A percentile compares a stretch with the other conserved stretches of the same genome.
Conservation (phyloP, 331 rosid species). For the Rosa hybrid region DNA sequence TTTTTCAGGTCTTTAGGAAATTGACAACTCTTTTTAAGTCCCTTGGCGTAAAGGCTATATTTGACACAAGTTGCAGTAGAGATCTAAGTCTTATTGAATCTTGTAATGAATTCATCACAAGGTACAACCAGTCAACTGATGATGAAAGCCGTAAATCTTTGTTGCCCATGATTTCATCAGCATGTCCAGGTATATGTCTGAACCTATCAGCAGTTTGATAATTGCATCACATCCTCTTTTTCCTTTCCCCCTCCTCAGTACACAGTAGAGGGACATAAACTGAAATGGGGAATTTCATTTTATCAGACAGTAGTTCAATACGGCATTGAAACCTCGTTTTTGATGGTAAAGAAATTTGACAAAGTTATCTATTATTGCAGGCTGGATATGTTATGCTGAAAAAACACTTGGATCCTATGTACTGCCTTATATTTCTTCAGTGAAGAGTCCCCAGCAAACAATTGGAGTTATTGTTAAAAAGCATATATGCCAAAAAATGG, state of each 20-base stretch:
- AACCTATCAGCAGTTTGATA: conserved; percentile 8
- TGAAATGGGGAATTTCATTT: neutral
- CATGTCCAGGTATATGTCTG: conserved; percentile 84
- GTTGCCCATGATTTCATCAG: conserved; percentile 88
- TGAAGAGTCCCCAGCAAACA: conserved; percentile 95
- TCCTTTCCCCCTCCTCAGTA: neutral
- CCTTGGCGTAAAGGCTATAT: conserved; percentile 82
- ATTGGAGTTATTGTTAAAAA: conserved; percentile 78
- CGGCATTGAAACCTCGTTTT: neutral
- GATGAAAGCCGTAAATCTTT: conserved; percentile 46
- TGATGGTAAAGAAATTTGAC: neutral
- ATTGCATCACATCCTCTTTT: neutral
- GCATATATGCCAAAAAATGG: conserved; percentile 64
- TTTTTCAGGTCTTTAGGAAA: conserved; percentile 70
- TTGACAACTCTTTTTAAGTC: conserved; percentile 81
- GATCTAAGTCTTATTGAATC: conserved; percentile 83
- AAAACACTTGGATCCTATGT: conserved; percentile 85
- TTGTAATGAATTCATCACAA: conserved; percentile 73
- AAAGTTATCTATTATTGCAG: conserved; percentile 37
- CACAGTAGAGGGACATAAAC: neutral
- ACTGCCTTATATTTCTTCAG: conserved; percentile 81
- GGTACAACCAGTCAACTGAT: conserved; percentile 57
- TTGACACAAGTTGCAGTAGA: conserved; percentile 89
- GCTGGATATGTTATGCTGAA: conserved; percentile 99
- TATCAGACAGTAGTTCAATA: neutral